Conservation (phyloP, 2,329 filamentous ascomycete genomes). For the Stenocarpella maydis region DNA sequence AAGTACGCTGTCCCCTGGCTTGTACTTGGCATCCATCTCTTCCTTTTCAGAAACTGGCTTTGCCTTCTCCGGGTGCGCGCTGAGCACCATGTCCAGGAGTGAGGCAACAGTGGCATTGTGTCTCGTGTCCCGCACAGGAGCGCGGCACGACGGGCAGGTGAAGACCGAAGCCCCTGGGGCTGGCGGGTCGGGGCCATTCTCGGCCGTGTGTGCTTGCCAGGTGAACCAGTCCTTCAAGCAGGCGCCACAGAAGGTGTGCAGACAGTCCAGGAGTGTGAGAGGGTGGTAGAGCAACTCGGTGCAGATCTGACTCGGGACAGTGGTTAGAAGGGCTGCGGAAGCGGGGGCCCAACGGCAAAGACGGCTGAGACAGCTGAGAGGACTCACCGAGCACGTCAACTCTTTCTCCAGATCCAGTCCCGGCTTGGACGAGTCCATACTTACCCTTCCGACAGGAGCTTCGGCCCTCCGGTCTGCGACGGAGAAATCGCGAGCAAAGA, state of each 20-base stretch:
- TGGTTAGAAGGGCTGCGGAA: conserved; percentile 32
- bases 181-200: conserved; percentile 58
- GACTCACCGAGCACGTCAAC: conserved; percentile 89
- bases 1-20: conserved; percentile 81
- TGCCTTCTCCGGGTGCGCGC: conserved; percentile 78
- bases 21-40: conserved; percentile 80
- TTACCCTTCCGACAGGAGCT: conserved; percentile 10
- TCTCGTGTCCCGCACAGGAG: conserved; percentile 82
- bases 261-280: conserved; percentile 88
- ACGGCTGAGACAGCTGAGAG: conserved; percentile 12
- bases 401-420: conserved; percentile 86
- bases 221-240: conserved; percentile 97
- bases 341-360: conserved; percentile 6
- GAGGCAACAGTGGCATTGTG: conserved; percentile 92
- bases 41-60: conserved; percentile 77
- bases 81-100: conserved; percentile 86
- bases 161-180: conserved; percentile 63
- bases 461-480: conserved; percentile 2
- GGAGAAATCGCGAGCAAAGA: conserved; percentile 22
- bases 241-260: conserved; percentile 95
- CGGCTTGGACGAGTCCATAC: conserved; percentile 60
- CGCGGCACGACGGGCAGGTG: conserved; percentile 93
- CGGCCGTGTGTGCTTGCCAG: conserved; percentile 73
- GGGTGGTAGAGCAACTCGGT: conserved; percentile 94
- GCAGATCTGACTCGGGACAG: conserved; percentile 74